phyloP scores from a whole-genome alignment of 305 asterid species.

The Withania somnifera region DNA sequence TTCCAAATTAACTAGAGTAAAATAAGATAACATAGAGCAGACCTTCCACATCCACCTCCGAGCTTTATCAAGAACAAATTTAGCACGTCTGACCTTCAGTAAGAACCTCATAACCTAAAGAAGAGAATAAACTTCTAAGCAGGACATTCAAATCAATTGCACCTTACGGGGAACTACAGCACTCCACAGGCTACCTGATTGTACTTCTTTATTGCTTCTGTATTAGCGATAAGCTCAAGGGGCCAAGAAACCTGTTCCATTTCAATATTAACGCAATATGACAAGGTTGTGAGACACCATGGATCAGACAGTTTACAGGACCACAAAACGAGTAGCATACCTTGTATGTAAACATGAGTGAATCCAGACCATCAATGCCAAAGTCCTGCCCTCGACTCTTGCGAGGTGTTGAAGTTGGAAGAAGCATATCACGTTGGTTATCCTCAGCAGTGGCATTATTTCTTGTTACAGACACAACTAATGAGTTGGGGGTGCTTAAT shows the following conservation, averaged over 20 bases:
- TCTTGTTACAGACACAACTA: slow-evolving; percentile 64
- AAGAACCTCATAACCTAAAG: slow-evolving; percentile 87
- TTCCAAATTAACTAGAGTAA: not conserved
- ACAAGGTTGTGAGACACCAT: not conserved
- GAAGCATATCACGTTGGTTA: slow-evolving; percentile 35
- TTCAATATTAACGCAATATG: not conserved
- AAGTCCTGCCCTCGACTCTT: slow-evolving; percentile 52
- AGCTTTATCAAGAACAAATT: slow-evolving; percentile 86
- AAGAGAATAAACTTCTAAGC: not conserved
- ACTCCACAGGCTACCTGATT: slow-evolving; percentile 55
- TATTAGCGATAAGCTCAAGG: slow-evolving; percentile 86
- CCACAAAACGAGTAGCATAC: slow-evolving; percentile 17
- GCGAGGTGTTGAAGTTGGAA: slow-evolving; percentile 51
- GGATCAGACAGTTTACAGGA: slow-evolving; percentile 8
- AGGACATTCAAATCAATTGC: not conserved
- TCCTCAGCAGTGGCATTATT: slow-evolving; percentile 36
- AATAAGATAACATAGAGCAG: slow-evolving; percentile 7
- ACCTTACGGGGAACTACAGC: not conserved
- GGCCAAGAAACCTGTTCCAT: slow-evolving; percentile 85
- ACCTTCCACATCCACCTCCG: slow-evolving; percentile 99
- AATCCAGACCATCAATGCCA: slow-evolving; percentile 74
- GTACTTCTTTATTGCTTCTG: slow-evolving; percentile 83
- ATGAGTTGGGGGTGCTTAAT: slow-evolving; percentile 65
- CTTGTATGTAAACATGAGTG: slow-evolving; percentile 82
- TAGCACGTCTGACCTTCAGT: slow-evolving; percentile 90